These are phyloP conservation scores for Colletotrichum endophyticum DNA, from an alignment of 2,329 filamentous ascomycete genomes.

Conservation along the genomic window DNA sequence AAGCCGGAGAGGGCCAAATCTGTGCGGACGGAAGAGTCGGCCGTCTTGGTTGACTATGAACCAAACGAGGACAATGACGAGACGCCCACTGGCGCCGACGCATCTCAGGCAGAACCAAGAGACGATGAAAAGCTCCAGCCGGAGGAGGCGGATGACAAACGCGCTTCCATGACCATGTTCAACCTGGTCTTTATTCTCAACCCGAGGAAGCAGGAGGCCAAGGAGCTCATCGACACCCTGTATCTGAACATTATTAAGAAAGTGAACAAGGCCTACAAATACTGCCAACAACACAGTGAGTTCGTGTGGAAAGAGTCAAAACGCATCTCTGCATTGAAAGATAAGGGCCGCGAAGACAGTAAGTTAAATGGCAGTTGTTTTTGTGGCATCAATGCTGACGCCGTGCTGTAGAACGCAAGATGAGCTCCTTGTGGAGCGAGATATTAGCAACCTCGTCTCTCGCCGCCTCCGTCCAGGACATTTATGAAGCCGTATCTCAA, in stretches of 20 bases:
- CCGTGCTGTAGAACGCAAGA: conserved; percentile 52
- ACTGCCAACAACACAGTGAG: conserved; percentile 86
- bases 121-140: conserved; percentile 36
- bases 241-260: conserved; percentile 92
- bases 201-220: conserved; percentile 78
- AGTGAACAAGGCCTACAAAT: conserved; percentile 89
- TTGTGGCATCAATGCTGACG: conserved; percentile 11
- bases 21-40: conserved; percentile 30
- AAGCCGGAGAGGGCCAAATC: conserved; percentile 29
- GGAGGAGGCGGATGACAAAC: conserved; percentile 64
- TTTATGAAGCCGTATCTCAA: conserved; percentile 81
- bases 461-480: conserved; percentile 80
- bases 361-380: conserved; percentile 27
- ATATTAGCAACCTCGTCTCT: conserved; percentile 77
- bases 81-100: conserved; percentile 32
- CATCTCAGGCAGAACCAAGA: conserved; percentile 23
- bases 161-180: conserved; percentile 90
- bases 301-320: conserved; percentile 94
- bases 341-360: conserved; percentile 77
- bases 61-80: conserved; percentile 28
- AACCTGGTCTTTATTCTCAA: conserved; percentile 93
- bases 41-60: conserved; percentile 25
- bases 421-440: conserved; percentile 72
- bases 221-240: conserved; percentile 74
- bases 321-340: conserved; percentile 79